Evolutionary conservation across 1,284 basidiomycete species (phyloP).

Genomic region (Ustilago loliicola): DNA sequence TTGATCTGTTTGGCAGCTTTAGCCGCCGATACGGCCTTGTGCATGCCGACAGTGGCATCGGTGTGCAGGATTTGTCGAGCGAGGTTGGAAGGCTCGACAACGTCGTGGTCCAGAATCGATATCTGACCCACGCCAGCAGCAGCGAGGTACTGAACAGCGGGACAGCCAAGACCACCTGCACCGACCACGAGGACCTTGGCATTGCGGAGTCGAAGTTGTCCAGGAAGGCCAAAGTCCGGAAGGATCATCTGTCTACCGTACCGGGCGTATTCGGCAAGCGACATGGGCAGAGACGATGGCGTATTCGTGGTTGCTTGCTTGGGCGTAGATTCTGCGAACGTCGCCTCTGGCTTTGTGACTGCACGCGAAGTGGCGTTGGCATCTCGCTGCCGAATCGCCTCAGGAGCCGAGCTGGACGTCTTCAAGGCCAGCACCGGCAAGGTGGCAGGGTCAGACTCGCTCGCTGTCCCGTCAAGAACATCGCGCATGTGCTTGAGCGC

Average conservation of each 20-base stretch:
- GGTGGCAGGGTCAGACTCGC: conserved; percentile 56
- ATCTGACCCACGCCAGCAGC: conserved; percentile 89
- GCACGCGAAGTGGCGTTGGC: background rate
- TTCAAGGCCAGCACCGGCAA: conserved; percentile 19
- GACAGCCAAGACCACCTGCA: conserved; percentile 95
- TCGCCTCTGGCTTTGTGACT: background rate
- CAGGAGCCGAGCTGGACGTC: background rate
- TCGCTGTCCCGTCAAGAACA: conserved; percentile 51
- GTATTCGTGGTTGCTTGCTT: background rate
- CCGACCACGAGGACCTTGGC: conserved; percentile 89
- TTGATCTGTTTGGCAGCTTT: conserved; percentile 71
- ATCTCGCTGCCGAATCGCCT: background rate
- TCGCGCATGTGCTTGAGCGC: conserved; percentile 64
- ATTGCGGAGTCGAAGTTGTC: conserved; percentile 81
- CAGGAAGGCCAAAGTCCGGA: conserved; percentile 83
- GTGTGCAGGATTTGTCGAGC: conserved; percentile 93
- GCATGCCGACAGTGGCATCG: conserved; percentile 81
- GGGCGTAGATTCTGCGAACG: background rate
- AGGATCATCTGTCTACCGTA: conserved; percentile 99
- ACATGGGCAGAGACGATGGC: conserved; percentile 59
- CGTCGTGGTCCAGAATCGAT: conserved; percentile 90
- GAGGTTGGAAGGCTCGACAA: conserved; percentile 90
- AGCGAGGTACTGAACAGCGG: conserved; percentile 91
- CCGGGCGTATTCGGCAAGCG: conserved; percentile 80
- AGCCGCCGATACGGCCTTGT: conserved; percentile 84